Conservation (phyloP, 805 yeast species). For the Nakazawaea populi region DNA sequence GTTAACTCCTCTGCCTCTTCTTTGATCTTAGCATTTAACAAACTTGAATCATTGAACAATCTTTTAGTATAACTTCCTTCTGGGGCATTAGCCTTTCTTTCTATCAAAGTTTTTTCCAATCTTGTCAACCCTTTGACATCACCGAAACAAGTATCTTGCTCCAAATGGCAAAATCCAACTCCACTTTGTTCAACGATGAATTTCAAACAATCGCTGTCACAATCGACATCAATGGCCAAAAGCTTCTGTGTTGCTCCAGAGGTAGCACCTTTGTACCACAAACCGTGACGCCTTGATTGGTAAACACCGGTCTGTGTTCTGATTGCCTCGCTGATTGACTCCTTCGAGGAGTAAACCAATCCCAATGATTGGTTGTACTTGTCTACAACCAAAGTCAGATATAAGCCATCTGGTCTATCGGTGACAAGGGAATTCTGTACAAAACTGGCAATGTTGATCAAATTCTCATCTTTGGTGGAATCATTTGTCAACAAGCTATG, state of each 20-base stretch:
- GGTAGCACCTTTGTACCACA: conserved; percentile 95
- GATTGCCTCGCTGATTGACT: conserved; percentile 78
- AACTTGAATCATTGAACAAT: conserved; percentile 68
- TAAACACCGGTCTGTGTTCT: conserved; percentile 83
- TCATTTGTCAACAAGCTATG: conserved; percentile 26
- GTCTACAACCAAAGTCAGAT: conserved; percentile 77
- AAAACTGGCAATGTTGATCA: conserved; percentile 33
- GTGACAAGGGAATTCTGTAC: conserved; percentile 54
- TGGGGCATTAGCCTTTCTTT: conserved; percentile 67
- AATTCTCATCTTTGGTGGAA: conserved; percentile 18
- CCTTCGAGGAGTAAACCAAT: conserved; percentile 81
- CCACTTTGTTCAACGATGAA: conserved; percentile 83
- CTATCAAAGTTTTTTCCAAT: conserved; percentile 60
- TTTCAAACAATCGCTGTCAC: conserved; percentile 89
- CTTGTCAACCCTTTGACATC: conserved; percentile 57
- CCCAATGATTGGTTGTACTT: conserved; percentile 71
- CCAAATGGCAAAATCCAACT: conserved; percentile 88
- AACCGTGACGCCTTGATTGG: conserved; percentile 85
- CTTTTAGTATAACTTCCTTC: conserved; percentile 93
- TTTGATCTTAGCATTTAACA: conserved; percentile 80
- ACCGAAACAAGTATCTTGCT: conserved; percentile 79
- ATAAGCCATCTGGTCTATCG: conserved; percentile 84
- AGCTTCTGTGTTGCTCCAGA: conserved; percentile 93
- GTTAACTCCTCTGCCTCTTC: conserved; percentile 96
- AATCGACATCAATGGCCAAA: conserved; percentile 64